Percentiles rank a stretch among this genome's conserved stretches.
These are phyloP conservation scores for Paraconiothyrium sp. DNA, from an alignment of 2,329 filamentous ascomycete species.

Conservation along the genomic window DNA sequence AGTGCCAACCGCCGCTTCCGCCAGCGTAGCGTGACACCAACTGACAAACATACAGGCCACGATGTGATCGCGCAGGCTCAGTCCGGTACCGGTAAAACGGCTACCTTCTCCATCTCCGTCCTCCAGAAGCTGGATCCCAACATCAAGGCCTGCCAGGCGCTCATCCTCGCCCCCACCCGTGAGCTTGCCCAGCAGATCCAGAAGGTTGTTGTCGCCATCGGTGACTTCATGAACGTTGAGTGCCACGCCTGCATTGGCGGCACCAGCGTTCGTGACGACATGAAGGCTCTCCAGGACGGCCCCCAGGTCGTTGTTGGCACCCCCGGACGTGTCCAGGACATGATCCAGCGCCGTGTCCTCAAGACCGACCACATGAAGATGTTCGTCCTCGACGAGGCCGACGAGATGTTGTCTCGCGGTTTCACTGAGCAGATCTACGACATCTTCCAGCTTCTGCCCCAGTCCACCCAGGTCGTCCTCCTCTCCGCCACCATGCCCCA, in stretches of 20 bases:
- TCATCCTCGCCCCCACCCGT: slow-evolving; percentile 97
- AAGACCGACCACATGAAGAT: slow-evolving; percentile 99
- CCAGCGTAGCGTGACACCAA: slow-evolving; percentile 20
- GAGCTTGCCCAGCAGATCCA: slow-evolving; percentile 99
- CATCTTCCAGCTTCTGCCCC: slow-evolving; percentile 98
- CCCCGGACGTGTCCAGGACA: slow-evolving; percentile 97
- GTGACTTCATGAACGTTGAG: slow-evolving; percentile 99
- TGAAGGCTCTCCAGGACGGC: slow-evolving; percentile 95
- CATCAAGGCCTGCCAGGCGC: slow-evolving; percentile 96
- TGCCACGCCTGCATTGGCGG: slow-evolving; percentile 99
- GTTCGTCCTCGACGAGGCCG: slow-evolving; percentile 99
- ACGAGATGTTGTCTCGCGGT: slow-evolving; percentile 99
- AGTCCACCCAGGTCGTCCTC: slow-evolving; percentile 97
- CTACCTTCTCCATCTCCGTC: slow-evolving; percentile 98
- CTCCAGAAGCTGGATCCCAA: slow-evolving; percentile 98
- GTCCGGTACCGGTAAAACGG: slow-evolving; percentile 99
- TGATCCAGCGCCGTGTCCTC: slow-evolving; percentile 98
- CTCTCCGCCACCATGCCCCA: slow-evolving; percentile 98
- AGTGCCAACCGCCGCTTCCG: slow-evolving; percentile 48
- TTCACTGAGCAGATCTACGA: slow-evolving; percentile 99
- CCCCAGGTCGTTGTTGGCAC: slow-evolving; percentile 98
- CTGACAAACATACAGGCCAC: slow-evolving; percentile 67
- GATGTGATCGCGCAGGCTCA: slow-evolving; percentile 99
- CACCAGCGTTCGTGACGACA: slow-evolving; percentile 97
- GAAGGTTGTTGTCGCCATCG: slow-evolving; percentile 98